Evolutionary conservation across 139 green algal genomes (phyloP).

Genomic region (Mesotaenium endlicherianum): DNA sequence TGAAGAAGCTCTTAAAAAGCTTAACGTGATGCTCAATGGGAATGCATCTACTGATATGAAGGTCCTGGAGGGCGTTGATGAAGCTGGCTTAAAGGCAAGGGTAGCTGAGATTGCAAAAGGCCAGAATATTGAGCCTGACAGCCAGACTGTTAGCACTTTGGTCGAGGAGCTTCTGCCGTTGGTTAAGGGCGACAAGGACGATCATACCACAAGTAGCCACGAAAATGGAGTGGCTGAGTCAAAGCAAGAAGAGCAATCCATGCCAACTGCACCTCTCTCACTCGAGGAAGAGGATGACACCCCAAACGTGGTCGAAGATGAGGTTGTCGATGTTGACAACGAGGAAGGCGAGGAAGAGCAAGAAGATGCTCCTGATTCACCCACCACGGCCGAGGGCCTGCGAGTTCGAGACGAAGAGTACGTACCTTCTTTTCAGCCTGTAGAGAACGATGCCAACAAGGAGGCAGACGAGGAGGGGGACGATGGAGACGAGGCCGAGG

Average conservation of each 20-base stretch:
- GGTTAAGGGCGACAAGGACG: not conserved
- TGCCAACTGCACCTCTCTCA: too few relatives aligned
- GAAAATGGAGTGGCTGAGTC: not conserved
- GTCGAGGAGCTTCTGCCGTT: slow-evolving; percentile 19
- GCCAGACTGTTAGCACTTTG: not conserved
- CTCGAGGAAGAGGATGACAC: too few relatives aligned
- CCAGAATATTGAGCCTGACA: slow-evolving; percentile 7
- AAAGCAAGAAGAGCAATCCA: too few relatives aligned
- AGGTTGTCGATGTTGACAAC: not conserved
- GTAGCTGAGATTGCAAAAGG: slow-evolving; percentile 18
- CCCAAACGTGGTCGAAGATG: too few relatives aligned
- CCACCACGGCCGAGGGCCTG: not conserved
- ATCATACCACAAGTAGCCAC: not conserved
- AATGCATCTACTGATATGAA: not conserved
- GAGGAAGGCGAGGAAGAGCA: slow-evolving; percentile 30
- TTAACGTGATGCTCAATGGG: not conserved
- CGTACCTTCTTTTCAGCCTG: too few relatives aligned
- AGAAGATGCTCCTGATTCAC: not conserved
- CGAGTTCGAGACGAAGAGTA: not conserved
- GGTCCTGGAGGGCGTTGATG: slow-evolving; percentile 26
- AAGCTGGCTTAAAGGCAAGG: slow-evolving; percentile 16
- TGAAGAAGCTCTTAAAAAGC: not conserved
- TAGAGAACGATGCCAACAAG: slow-evolving; percentile 8
- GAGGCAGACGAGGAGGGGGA: slow-evolving; percentile 42
- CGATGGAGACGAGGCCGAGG: slow-evolving; percentile 39